A percentile compares a stretch with the other conserved stretches of the same genome.
phyloP scores from a whole-genome alignment of 805 yeast species.

The Teunomyces cretensis region DNA sequence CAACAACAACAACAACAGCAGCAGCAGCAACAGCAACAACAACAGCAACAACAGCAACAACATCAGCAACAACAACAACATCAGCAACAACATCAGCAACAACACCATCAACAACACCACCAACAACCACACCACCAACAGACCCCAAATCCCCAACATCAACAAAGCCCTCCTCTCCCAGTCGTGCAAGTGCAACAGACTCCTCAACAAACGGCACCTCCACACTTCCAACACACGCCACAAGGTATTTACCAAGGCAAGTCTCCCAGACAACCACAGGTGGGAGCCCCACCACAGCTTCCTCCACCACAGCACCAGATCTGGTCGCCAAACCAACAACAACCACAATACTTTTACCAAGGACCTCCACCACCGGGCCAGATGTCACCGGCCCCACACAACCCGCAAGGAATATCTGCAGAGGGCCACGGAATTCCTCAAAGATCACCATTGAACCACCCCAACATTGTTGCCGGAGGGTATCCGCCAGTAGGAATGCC shows the following conservation, averaged over 20 bases:
- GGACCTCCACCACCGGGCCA: constrained; percentile 15
- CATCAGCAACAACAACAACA: constrained; percentile 7
- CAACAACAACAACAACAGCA: constrained; percentile 10
- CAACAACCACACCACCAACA: constrained; percentile 10
- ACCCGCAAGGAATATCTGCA: constrained; percentile 3
- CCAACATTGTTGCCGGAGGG: constrained; percentile 19
- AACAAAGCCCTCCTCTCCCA: neutral
- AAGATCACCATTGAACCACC: constrained; percentile 23
- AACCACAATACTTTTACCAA: constrained; percentile 22
- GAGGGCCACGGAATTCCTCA: constrained; percentile 11
- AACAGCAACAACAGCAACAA: constrained; percentile 7
- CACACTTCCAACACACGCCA: constrained; percentile 9
- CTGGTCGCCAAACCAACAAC: constrained; percentile 22
- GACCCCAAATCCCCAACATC: constrained; percentile 5
- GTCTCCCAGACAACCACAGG: constrained; percentile 17
- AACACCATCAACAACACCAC: constrained; percentile 2
- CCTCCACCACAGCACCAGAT: constrained; percentile 29
- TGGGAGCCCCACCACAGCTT: constrained; percentile 20
- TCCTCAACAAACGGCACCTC: constrained; percentile 9
- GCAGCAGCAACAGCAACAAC: constrained; percentile 11
- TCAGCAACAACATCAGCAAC: constrained; percentile 6
- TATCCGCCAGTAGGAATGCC: constrained; percentile 14
- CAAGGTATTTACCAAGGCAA: constrained; percentile 7
- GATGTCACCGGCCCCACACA: constrained; percentile 7
- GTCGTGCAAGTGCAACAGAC: constrained; percentile 4